phyloP scores from a whole-genome alignment of 2,329 filamentous ascomycete species.

The Torrubiella hemipterigena region DNA sequence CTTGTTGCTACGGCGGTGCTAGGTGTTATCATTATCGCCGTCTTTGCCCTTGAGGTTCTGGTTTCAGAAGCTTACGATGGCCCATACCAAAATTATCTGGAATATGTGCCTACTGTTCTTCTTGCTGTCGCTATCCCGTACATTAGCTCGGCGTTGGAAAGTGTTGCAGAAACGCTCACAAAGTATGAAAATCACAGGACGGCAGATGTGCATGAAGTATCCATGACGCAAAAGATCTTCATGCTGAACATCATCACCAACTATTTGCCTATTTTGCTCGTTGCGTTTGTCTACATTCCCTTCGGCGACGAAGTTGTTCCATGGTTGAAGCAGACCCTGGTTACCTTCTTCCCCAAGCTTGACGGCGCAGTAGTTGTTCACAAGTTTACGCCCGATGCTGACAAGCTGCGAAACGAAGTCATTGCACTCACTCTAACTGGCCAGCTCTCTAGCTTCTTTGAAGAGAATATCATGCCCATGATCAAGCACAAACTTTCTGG shows the following conservation, averaged over 20 bases:
- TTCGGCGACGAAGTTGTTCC: slow-evolving; percentile 59
- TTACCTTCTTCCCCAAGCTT: slow-evolving; percentile 31
- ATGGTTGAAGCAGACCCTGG: slow-evolving; percentile 47
- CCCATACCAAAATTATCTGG: slow-evolving; percentile 52
- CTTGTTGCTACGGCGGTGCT: slow-evolving; percentile 44
- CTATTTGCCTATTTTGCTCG: slow-evolving; percentile 64
- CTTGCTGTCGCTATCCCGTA: slow-evolving; percentile 56
- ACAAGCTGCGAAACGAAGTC: slow-evolving; percentile 57
- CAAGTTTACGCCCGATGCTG: slow-evolving; percentile 52
- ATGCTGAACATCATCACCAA: slow-evolving; percentile 72
- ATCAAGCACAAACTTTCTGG: slow-evolving; percentile 46
- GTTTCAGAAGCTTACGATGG: slow-evolving; percentile 65
- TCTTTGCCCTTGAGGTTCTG: slow-evolving; percentile 64
- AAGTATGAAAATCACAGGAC: slow-evolving; percentile 69
- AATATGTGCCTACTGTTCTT: slow-evolving; percentile 61
- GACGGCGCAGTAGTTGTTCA: slow-evolving; percentile 38
- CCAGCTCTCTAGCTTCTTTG: slow-evolving; percentile 58
- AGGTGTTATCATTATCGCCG: slow-evolving; percentile 53
- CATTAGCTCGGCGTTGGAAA: slow-evolving; percentile 50
- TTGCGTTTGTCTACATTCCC: slow-evolving; percentile 69
- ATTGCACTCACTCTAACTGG: slow-evolving; percentile 66
- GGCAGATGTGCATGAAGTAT: slow-evolving; percentile 53
- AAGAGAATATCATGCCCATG: slow-evolving; percentile 60
- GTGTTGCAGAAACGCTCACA: slow-evolving; percentile 49
- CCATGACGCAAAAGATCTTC: slow-evolving; percentile 63